Evolutionary conservation across 306 rosid species (phyloP).

Genomic region (Myrica gale): DNA sequence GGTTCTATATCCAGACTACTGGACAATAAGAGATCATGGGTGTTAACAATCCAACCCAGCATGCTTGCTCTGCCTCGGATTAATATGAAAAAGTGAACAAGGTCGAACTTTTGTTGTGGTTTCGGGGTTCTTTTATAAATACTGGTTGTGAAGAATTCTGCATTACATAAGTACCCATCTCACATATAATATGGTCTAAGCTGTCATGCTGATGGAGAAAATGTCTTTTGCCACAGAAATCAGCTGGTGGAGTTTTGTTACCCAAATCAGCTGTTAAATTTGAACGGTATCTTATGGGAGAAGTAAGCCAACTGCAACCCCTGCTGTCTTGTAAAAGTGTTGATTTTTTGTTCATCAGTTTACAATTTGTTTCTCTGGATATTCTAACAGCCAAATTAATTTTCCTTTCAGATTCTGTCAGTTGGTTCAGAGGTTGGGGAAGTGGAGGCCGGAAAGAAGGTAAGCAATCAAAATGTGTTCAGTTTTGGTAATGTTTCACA

Average conservation of each 20-base stretch:
- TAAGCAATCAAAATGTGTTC: slow-evolving; percentile 22
- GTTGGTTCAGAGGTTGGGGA: slow-evolving; percentile 74
- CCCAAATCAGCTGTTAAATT: slow-evolving; percentile 91
- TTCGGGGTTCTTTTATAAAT: not conserved
- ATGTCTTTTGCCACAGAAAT: slow-evolving; percentile 50
- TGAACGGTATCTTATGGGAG: slow-evolving; percentile 88
- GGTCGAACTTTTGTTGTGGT: not conserved
- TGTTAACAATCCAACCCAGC: not conserved
- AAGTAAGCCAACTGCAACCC: slow-evolving; percentile 46
- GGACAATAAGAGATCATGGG: not conserved
- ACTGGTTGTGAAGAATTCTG: slow-evolving; percentile 1
- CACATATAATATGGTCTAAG: slow-evolving; percentile 2
- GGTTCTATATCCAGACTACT: not conserved
- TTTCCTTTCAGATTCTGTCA: slow-evolving; percentile 61
- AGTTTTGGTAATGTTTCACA: not conserved
- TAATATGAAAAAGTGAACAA: not conserved
- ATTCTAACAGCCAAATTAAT: slow-evolving; percentile 15
- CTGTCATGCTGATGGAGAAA: slow-evolving; percentile 15
- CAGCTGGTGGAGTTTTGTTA: slow-evolving; percentile 82
- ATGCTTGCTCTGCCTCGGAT: not conserved
- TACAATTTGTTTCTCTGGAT: not conserved
- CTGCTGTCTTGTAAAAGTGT: slow-evolving; percentile 14
- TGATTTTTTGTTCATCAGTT: not conserved
- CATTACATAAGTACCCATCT: not conserved
- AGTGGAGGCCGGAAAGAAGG: slow-evolving; percentile 77